Evolutionary conservation across 805 yeast species (phyloP), one percentile per base, ranked within the genome.

Genomic region (Nakazawaea pomicola): DNA sequence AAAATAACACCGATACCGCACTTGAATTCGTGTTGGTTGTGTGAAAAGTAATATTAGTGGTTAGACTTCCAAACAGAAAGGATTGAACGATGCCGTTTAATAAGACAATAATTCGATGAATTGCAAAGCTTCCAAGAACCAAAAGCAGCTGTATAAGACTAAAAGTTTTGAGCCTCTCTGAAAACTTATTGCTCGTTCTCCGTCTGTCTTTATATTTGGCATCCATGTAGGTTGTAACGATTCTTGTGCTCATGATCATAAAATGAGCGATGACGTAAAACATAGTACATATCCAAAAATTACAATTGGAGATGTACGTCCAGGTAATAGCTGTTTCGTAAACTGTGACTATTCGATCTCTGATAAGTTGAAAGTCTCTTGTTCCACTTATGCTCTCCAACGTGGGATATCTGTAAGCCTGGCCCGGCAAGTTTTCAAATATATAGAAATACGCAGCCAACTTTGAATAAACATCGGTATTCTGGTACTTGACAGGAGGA

Each of bases 371-470:
- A 20, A 38, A 43, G 8, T 39, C 43, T 4, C 20, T 35, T 6
- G 42, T 38, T 15, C 29, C 23, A 21, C 39, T 28, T 17, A 43
- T 38, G 12, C 18, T 17, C 6, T 38, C 37, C 15, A 43, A 31
- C 14, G 36, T 23, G 6, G 40, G 33, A 19, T 33, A 28, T 35
- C 37, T 33, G 29, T 28, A 18, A 20, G 35, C 34, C 20, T 39
- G 25, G 16, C 40, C 23, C 11, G 42, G 40, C 11, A 40, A 15
- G 20, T 39, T 43, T 21, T 43, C 46, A 39, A 43, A 43, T 12
- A 43, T 39, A 18, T 17, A 43, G 11, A 43, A 43, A 29, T 43
- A 43, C 14, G 33, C 29, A 11, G 46, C 43, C 19, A 43, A 30
- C 10, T 25, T 28, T n/a, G 40, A 33, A 19, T 15, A 29, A 4